Conservation (phyloP, 2,329 filamentous ascomycete species). For the Fusarium sp. region DNA sequence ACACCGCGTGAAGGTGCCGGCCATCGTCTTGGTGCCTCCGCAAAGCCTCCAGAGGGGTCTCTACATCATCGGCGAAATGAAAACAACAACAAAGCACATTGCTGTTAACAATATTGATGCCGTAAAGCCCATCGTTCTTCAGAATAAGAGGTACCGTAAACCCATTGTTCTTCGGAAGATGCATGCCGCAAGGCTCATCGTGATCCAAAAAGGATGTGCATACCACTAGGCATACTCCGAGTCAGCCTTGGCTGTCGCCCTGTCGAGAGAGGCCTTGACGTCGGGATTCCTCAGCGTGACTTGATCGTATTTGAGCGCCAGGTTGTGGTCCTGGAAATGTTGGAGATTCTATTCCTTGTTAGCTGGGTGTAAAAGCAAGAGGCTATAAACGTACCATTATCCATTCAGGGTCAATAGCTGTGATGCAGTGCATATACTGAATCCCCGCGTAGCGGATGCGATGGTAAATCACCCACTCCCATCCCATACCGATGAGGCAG, state of each 20-base stretch:
- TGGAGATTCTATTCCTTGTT: not conserved
- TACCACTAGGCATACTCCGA: not conserved
- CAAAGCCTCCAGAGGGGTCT: not conserved
- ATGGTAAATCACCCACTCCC: not conserved
- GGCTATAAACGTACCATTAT: not conserved
- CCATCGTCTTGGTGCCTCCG: not conserved
- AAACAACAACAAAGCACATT: not conserved
- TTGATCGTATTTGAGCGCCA: not conserved
- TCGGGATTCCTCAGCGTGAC: not conserved
- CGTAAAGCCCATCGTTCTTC: too few relatives aligned
- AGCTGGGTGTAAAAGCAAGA: not conserved
- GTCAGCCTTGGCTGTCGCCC: not conserved
- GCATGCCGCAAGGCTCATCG: too few relatives aligned
- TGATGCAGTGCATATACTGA: not conserved
- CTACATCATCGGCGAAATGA: not conserved
- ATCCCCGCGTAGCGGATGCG: not conserved
- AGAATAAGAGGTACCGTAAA: too few relatives aligned
- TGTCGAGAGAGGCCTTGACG: not conserved
- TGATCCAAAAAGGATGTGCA: not conserved
- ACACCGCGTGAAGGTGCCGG: not conserved
- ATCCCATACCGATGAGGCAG: not conserved
- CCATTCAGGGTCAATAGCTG: not conserved
- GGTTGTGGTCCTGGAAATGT: not conserved
- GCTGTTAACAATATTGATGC: not conserved
- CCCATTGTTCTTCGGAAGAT: too few relatives aligned